A percentile compares a stretch with the other conserved stretches of the same genome.
These are phyloP conservation scores for Calocera viscosa DNA, from an alignment of 768 basidiomycete genomes.

Conservation along the genomic window DNA sequence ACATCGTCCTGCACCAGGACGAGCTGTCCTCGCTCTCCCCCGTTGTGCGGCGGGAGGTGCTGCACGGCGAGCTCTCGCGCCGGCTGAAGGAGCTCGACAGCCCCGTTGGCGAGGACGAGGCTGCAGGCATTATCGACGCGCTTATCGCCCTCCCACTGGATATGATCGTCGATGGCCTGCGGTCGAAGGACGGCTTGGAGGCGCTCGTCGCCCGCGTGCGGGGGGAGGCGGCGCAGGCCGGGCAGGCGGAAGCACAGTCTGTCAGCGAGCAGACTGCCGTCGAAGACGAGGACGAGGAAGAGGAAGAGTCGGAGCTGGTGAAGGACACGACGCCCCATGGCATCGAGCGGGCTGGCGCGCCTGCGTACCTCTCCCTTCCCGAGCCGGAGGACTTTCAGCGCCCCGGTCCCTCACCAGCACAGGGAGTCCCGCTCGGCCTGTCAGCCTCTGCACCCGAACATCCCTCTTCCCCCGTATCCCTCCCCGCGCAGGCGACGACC, in stretches of 20 bases:
- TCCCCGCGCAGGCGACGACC: slow-evolving; percentile 60
- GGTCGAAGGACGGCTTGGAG: slow-evolving; percentile 21
- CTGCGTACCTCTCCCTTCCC: not conserved
- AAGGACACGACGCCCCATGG: not conserved
- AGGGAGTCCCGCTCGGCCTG: not conserved
- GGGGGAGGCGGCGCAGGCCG: not conserved
- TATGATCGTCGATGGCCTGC: slow-evolving; percentile 64
- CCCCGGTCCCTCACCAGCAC: not conserved
- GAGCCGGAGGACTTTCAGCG: not conserved
- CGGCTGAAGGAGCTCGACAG: slow-evolving; percentile 47
- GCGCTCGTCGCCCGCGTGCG: not conserved
- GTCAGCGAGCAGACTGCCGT: not conserved
- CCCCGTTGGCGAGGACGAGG: slow-evolving; percentile 40
- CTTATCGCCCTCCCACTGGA: slow-evolving; percentile 58
- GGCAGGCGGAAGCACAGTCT: not conserved
- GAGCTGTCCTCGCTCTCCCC: slow-evolving; percentile 71
- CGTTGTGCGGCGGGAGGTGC: slow-evolving; percentile 74
- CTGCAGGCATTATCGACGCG: slow-evolving; percentile 57
- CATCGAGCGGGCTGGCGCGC: not conserved
- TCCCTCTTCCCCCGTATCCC: slow-evolving; percentile 72
- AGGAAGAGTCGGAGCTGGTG: not conserved
- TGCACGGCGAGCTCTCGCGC: slow-evolving; percentile 69
- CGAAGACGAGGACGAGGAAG: not conserved
- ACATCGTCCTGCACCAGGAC: slow-evolving; percentile 69
- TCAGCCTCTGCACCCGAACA: slow-evolving; percentile 76